phyloP scores from a whole-genome alignment of 768 basidiomycete genomes.

The Auricularia auricula-judae region DNA sequence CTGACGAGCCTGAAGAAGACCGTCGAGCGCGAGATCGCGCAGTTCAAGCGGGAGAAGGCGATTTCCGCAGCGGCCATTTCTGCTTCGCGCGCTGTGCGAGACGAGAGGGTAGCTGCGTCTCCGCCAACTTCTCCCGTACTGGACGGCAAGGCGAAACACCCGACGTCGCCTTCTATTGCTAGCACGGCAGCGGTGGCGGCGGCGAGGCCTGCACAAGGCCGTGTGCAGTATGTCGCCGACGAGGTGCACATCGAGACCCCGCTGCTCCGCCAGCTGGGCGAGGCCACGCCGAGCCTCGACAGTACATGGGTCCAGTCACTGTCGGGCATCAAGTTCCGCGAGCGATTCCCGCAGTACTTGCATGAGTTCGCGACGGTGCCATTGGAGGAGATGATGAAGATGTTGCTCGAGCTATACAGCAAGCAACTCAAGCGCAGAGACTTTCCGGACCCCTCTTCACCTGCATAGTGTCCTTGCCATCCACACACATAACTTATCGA shows the following conservation, averaged over 20 bases:
- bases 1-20: conserved; percentile 68
- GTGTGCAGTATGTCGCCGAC: conserved; percentile 8
- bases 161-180: background rate
- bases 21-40: conserved; percentile 66
- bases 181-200: conserved; percentile 4
- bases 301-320: background rate
- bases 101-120: conserved; percentile 1
- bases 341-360: conserved; percentile 77
- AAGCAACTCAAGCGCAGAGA: conserved; percentile 38
- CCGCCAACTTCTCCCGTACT: background rate
- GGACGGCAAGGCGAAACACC: background rate
- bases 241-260: conserved; percentile 54
- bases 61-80: background rate
- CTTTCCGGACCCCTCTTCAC: background rate
- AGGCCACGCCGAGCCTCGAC: conserved; percentile 71
- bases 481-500: too few species aligned
- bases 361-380: conserved; percentile 80
- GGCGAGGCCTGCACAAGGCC: conserved; percentile 5
- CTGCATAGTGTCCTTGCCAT: background rate
- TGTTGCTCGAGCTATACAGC: conserved; percentile 64
- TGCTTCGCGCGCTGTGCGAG: conserved; percentile 8
- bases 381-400: conserved; percentile 76
- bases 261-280: conserved; percentile 75
- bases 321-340: conserved; percentile 73
- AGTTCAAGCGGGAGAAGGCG: conserved; percentile 30